Conservation (phyloP, 2,329 filamentous ascomycete genomes). For the Penicillium freii region DNA sequence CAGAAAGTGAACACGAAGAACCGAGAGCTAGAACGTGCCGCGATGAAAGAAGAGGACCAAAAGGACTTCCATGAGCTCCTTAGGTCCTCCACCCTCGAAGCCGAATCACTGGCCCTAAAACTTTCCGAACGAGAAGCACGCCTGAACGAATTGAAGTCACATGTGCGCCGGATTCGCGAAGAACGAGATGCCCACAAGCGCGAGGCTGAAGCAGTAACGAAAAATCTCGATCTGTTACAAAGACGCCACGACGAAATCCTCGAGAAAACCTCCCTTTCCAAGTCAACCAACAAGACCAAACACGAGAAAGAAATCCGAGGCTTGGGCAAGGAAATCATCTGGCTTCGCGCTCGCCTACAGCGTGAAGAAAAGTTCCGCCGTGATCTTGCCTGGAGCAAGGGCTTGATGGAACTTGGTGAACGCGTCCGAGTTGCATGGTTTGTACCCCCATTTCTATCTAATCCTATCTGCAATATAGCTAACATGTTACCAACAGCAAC, state of each 20-base stretch:
- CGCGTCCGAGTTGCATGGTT: slow-evolving; percentile 68
- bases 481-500: slow-evolving; percentile 62
- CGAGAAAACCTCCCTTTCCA: slow-evolving; percentile 43
- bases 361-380: slow-evolving; percentile 77
- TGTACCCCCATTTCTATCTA: slow-evolving; percentile 41
- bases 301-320: slow-evolving; percentile 70
- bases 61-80: slow-evolving; percentile 48
- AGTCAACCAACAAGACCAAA: slow-evolving; percentile 45
- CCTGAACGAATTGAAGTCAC: slow-evolving; percentile 55
- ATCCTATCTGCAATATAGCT: slow-evolving; percentile 13
- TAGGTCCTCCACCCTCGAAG: slow-evolving; percentile 49
- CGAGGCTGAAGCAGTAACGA: slow-evolving; percentile 41
- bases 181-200: slow-evolving; percentile 45
- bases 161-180: slow-evolving; percentile 62
- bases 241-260: slow-evolving; percentile 64
- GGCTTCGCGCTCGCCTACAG: slow-evolving; percentile 76
- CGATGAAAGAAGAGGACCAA: slow-evolving; percentile 44
- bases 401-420: slow-evolving; percentile 79
- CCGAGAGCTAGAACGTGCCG: slow-evolving; percentile 52
- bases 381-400: slow-evolving; percentile 83
- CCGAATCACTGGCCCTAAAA: slow-evolving; percentile 69
- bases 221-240: slow-evolving; percentile 48
- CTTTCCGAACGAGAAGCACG: slow-evolving; percentile 67
- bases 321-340: slow-evolving; percentile 84
- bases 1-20: slow-evolving; percentile 55